Percentiles rank a stretch among this genome's conserved stretches.
phyloP scores from a whole-genome alignment of 164 flowering plant species.

The Aristolochia fimbriata region DNA sequence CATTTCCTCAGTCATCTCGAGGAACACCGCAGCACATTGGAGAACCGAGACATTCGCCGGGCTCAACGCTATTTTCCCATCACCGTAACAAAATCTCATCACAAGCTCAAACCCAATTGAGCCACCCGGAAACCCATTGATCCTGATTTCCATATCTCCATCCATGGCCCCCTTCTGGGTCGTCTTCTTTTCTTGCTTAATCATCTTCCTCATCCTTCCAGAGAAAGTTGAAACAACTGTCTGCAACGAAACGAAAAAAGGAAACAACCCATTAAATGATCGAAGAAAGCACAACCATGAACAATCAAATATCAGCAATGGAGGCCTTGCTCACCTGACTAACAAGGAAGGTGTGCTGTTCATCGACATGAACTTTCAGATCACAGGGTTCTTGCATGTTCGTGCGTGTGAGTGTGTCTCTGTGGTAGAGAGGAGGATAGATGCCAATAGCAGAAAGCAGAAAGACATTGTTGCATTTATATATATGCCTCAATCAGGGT shows the following conservation, averaged over 20 bases:
- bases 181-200: conserved; percentile 32
- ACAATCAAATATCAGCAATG: not conserved
- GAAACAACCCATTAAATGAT: not conserved
- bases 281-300: not conserved
- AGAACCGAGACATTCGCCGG: conserved; percentile 51
- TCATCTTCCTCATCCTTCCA: conserved; percentile 40
- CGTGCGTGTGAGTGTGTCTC: not conserved
- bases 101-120: conserved; percentile 64
- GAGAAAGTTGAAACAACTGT: conserved; percentile 40
- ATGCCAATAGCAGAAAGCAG: not conserved
- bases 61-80: conserved; percentile 35
- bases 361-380: conserved; percentile 56
- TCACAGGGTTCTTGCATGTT: conserved; percentile 35
- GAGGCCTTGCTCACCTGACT: conserved; percentile 27
- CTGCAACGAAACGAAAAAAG: conserved; percentile 35
- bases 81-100: conserved; percentile 65
- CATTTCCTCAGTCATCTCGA: conserved; percentile 49
- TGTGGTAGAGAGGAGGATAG: conserved; percentile 1
- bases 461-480: not conserved
- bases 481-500: not conserved
- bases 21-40: conserved; percentile 50
- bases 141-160: conserved; percentile 15
- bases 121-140: conserved; percentile 66
- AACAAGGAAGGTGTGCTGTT: conserved; percentile 56
- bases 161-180: conserved; percentile 15